Evolutionary conservation across 106 monocot species (phyloP), one percentile per base, ranked within the genome.

Genomic region (Cymbidium sinense): DNA sequence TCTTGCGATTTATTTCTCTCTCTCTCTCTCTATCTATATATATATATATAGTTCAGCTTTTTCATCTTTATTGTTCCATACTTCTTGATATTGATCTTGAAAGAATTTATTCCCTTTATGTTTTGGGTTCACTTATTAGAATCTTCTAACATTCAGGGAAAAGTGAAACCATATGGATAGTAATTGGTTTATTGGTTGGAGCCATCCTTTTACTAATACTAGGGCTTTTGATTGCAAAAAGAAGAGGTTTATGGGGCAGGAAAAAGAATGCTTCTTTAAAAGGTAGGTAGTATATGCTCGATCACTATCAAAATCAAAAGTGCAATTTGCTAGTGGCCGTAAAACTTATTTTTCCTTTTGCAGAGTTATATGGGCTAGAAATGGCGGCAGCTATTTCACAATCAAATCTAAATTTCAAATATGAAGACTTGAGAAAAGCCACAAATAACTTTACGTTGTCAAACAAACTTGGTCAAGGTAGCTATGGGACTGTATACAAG

Each of bases 401-500:
- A 55, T 87, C 90, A 70, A 90, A 85, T 64, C 50, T 90, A 67
- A 85, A 81, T 80, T 90, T 87, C 76, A 87, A 55, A 81, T 90
- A 90, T 70, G 87, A 74, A 70, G 85, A 83, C 15, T 55, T 90
- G 74, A 87, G 75, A 62, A 87, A 85, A 77, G 85, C 90, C 50
- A 85, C 87, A n/a, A 76, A 71, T 25, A 83, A 87, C 69, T 90
- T 90, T 75, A 73, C 64, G 77, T 36, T 70, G 43, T 78, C 85
- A 47, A 85, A 87, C 77, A 90, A 87, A 76, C 85, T 90, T 75
- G 90, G 90, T 64, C 85, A 90, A 80, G 90, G 90, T 12, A 90
- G 90, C 76, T 79, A 83, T 86, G 90, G 87, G 70, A 86, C 81
- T 70, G 90, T 90, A 3, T 90, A 81, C 79, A 87, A 87, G 85